phyloP scores from a whole-genome alignment of 129 eudicot genomes.

The Cynara cardunculus region DNA sequence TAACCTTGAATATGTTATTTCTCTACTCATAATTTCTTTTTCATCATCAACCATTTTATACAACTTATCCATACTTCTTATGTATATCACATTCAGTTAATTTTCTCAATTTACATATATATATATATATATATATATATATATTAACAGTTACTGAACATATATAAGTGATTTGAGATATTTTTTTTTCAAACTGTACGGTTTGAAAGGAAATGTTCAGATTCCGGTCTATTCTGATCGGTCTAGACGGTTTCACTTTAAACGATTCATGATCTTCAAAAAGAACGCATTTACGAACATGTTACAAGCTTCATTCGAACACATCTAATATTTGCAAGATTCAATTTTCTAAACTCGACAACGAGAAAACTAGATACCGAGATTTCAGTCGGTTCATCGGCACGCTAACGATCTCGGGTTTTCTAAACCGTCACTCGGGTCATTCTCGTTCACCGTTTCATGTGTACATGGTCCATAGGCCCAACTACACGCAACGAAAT shows the following conservation, averaged over 20 bases:
- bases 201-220: too few relatives aligned
- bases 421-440: neutral
- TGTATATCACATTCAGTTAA: too few relatives aligned
- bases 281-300: neutral
- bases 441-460: constrained; percentile 8
- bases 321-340: constrained; percentile 11
- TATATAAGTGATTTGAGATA: too few relatives aligned
- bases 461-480: constrained; percentile 37
- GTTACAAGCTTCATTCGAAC: neutral
- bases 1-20: too few relatives aligned
- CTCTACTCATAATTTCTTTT: too few relatives aligned
- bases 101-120: too few relatives aligned
- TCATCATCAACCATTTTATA: too few relatives aligned
- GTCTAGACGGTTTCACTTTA: neutral
- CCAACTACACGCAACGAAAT: constrained; percentile 27
- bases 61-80: too few relatives aligned
- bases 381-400: neutral
- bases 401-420: neutral
- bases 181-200: too few relatives aligned
- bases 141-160: too few relatives aligned
- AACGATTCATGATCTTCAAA: neutral
- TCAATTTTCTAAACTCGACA: neutral
- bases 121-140: too few relatives aligned
- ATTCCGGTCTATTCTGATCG: too few relatives aligned
- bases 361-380: neutral